Evolutionary conservation across 441 rosid species (phyloP), one percentile per base, ranked within the genome.

Genomic region (Cnidoscolus chayamansa): DNA sequence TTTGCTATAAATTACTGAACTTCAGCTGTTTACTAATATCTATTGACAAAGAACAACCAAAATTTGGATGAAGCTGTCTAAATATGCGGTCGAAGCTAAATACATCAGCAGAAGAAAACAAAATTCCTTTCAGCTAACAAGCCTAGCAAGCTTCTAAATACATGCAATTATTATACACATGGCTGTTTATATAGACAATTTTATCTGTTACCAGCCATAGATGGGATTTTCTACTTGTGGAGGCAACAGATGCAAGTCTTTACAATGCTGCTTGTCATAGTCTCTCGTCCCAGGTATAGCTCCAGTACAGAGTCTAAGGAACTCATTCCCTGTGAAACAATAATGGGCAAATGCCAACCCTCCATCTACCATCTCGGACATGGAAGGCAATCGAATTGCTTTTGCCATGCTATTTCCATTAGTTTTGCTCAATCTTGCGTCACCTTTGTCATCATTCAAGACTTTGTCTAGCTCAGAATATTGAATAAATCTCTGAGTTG

Each of bases 341-440:
- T 86, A 88, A 79, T 94, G 98, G 57, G 96, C 89, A 65, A 94
- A 90, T 12, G 99, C 98, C 76, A 94, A 70, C 32, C 96, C 96
- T 63, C 98, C 94, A 76, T 94, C 99, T 20, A 83, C 87, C 77
- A 88, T 72, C 73, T 84, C 88, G 0, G 87, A 71, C 62, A 88
- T 74, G 72, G 81, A 84, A n/a, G 94, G 91, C 83, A 85, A 76
- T 12, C 90, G 82, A 72, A 74, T 77, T 19, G 93, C 86, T 82
- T 86, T 88, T 53, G 74, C 76, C 37, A 76, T 76, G 64, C 62
- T 66, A 72, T 63, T 83, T 58, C 77, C 72, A 37, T 79, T 81
- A 63, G 69, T 53, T 75, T 55, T 19, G 6, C 58, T 74, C 64
- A 45, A 63, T 49, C 78, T 71, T 57, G 65, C 49, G 6, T 64